Percentiles rank a stretch among this genome's conserved stretches.
These are phyloP conservation scores for Boletus vinaceobasis DNA, from an alignment of 768 basidiomycete species.

Conservation along the genomic window DNA sequence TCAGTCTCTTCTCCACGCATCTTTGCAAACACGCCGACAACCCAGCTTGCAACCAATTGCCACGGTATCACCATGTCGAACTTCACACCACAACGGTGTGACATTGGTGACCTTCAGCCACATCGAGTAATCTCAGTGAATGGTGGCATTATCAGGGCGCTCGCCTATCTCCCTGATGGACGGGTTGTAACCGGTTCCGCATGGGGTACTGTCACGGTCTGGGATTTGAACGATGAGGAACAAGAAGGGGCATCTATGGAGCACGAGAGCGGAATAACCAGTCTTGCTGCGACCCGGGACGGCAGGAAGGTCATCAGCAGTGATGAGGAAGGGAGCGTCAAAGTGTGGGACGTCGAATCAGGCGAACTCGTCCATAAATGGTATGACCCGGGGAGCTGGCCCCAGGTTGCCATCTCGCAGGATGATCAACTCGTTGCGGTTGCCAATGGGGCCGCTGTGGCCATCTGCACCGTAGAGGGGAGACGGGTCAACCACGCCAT, in stretches of 20 bases:
- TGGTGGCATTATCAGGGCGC: background rate
- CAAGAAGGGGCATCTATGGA: background rate
- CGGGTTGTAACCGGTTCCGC: background rate
- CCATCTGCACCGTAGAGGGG: background rate
- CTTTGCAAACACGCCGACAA: too few species aligned
- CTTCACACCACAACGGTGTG: background rate
- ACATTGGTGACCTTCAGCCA: background rate
- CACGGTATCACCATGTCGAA: background rate
- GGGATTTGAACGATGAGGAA: background rate
- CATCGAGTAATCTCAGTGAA: background rate
- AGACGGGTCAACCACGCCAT: background rate
- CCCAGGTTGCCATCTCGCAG: background rate
- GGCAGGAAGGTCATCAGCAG: background rate
- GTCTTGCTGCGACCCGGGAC: background rate
- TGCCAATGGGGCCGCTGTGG: background rate
- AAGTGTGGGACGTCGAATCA: background rate
- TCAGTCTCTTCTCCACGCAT: background rate
- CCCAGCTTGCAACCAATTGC: background rate
- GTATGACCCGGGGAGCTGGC: background rate
- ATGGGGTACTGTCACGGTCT: background rate
- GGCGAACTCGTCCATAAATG: background rate
- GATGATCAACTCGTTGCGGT: constrained; percentile 4
- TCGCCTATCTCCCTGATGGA: background rate
- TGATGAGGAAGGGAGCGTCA: background rate
- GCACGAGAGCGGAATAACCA: background rate